Evolutionary conservation across 352 stramenopile genomes (phyloP).

Genomic region (Albugo laibachii): DNA sequence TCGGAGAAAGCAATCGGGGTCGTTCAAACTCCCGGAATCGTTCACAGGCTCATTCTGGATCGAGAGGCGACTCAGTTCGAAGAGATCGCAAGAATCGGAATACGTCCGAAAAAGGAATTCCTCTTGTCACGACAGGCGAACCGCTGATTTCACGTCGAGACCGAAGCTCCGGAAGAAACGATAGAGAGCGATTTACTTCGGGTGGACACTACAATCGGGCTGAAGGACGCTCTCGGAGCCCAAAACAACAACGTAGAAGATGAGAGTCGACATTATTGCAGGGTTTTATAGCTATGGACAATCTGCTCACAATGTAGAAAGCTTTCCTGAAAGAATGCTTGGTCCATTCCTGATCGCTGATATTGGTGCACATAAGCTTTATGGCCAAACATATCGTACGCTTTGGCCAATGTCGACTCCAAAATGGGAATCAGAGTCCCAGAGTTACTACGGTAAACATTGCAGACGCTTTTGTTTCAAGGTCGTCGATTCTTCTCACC

Average conservation of each 20-base stretch:
- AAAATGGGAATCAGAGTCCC: slow-evolving; percentile 31
- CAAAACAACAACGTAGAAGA: slow-evolving; percentile 26
- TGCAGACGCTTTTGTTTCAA: neutral
- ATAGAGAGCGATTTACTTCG: slow-evolving; percentile 1
- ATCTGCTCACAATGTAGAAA: slow-evolving; percentile 59
- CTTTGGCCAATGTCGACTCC: slow-evolving; percentile 26
- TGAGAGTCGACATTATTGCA: slow-evolving; percentile 12
- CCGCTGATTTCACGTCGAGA: slow-evolving; percentile 15
- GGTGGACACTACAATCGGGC: slow-evolving; percentile 1
- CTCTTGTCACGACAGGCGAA: neutral
- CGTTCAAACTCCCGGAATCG: slow-evolving; percentile 12
- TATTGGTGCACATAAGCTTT: slow-evolving; percentile 52
- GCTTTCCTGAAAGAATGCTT: slow-evolving; percentile 33
- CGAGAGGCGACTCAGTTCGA: slow-evolving; percentile 13
- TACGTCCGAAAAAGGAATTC: slow-evolving; percentile 9
- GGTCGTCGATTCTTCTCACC: neutral
- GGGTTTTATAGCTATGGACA: slow-evolving; percentile 28
- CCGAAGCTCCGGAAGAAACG: slow-evolving; percentile 13
- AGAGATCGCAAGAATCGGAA: slow-evolving; percentile 19
- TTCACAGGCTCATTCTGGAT: neutral
- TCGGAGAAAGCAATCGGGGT: neutral
- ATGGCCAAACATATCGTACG: slow-evolving; percentile 42
- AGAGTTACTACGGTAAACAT: slow-evolving; percentile 24
- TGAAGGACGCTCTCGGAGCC: slow-evolving; percentile 14
- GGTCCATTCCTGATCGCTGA: slow-evolving; percentile 23